Percentiles rank a stretch among this genome's conserved stretches.
Evolutionary conservation across 495 filamentous ascomycete species (phyloP).

Genomic region (Hapsidospora chrysogenum): DNA sequence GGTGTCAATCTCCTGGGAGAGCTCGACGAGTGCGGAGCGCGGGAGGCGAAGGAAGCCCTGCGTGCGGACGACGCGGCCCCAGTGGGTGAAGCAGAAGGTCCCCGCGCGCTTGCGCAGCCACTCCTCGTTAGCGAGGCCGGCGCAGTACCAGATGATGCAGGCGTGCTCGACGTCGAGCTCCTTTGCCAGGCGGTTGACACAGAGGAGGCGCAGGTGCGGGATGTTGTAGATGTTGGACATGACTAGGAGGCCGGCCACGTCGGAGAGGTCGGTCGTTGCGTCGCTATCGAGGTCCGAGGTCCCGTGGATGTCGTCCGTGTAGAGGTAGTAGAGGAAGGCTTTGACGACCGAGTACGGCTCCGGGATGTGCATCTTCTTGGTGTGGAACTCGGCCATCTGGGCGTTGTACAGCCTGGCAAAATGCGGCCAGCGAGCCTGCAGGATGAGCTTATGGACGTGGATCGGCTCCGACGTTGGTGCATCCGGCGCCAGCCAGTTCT

Average conservation of each 20-base stretch:
- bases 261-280: constrained; percentile 46
- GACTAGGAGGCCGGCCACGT: constrained; percentile 89
- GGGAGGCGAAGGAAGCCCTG: constrained; percentile 68
- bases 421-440: constrained; percentile 91
- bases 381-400: constrained; percentile 94
- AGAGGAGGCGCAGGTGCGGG: constrained; percentile 75
- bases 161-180: constrained; percentile 91
- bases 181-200: constrained; percentile 68
- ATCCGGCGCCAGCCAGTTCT: constrained; percentile 45
- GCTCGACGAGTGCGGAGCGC: constrained; percentile 60
- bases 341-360: constrained; percentile 90
- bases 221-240: constrained; percentile 98
- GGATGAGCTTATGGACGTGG: constrained; percentile 80
- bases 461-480: constrained; percentile 66
- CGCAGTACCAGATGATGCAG: constrained; percentile 90
- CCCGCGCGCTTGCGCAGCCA: constrained; percentile 82
- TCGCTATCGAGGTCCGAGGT: constrained; percentile 38
- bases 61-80: constrained; percentile 88
- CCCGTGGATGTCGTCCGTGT: constrained; percentile 77
- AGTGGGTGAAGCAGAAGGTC: constrained; percentile 75
- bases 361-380: constrained; percentile 91
- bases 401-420: constrained; percentile 79
- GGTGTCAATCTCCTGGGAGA: constrained; percentile 84
- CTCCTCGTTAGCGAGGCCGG: constrained; percentile 74
- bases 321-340: constrained; percentile 89